A percentile compares a stretch with the other conserved stretches of the same genome.
phyloP scores from a whole-genome alignment of 495 filamentous ascomycete genomes.

The Margaritispora aquatica region DNA sequence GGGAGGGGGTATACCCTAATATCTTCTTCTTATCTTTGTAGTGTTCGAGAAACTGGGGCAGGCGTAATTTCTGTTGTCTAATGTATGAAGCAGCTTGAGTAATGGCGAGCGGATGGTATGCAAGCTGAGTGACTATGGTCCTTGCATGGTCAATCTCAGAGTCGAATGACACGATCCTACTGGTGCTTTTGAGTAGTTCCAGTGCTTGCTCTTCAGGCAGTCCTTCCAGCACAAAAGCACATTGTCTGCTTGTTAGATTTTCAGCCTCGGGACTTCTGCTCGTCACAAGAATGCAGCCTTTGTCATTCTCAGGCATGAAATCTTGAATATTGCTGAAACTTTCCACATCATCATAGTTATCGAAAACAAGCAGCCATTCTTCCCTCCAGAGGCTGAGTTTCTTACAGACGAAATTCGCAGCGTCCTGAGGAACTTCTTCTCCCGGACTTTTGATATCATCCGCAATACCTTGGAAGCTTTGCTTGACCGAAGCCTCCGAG shows the following conservation, averaged over 20 bases:
- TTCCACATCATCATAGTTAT: conserved; percentile 26
- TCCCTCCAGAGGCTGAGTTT: conserved; percentile 13
- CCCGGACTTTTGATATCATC: neutral
- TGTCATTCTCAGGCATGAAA: neutral
- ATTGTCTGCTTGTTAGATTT: neutral
- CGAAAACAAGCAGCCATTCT: conserved; percentile 27
- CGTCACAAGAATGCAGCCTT: conserved; percentile 23
- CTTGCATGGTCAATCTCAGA: neutral
- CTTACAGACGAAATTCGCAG: conserved; percentile 19
- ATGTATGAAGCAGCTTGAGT: conserved; percentile 29
- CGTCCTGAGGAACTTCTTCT: neutral
- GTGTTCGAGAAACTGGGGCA: conserved; percentile 12
- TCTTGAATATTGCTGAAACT: neutral
- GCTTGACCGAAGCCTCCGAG: conserved; percentile 9
- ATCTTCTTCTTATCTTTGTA: conserved; percentile 2
- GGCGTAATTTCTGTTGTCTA: neutral
- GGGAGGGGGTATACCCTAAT: conserved; percentile 6
- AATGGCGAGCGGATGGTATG: conserved; percentile 25
- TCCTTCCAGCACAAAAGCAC: conserved; percentile 4
- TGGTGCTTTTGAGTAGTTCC: conserved; percentile 20
- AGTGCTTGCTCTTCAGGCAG: conserved; percentile 19
- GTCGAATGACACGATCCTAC: neutral
- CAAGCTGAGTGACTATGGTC: conserved; percentile 24
- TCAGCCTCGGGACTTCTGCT: conserved; percentile 14
- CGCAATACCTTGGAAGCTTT: conserved; percentile 4